phyloP scores from a whole-genome alignment of 2,329 filamentous ascomycete species.

The Trichocomaceae sp. region DNA sequence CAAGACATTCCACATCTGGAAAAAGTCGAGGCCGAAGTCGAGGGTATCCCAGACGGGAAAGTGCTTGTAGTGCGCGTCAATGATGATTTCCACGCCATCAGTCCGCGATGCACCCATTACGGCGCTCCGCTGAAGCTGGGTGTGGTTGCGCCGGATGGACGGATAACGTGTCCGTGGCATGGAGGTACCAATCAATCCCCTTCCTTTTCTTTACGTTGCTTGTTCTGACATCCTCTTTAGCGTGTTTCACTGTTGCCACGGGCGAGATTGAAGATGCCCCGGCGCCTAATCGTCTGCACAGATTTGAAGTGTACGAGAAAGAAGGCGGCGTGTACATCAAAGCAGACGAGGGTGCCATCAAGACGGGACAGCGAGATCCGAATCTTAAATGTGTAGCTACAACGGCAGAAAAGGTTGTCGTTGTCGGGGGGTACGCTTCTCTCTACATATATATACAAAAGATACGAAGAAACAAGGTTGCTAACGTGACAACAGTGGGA shows the following conservation, averaged over 20 bases:
- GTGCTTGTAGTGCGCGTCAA: constrained; percentile 76
- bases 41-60: constrained; percentile 79
- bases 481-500: constrained; percentile 51
- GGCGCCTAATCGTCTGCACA: constrained; percentile 75
- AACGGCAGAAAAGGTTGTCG: constrained; percentile 56
- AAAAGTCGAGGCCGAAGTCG: constrained; percentile 84
- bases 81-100: constrained; percentile 70
- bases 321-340: constrained; percentile 79
- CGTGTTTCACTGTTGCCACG: constrained; percentile 83
- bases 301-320: constrained; percentile 74
- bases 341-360: constrained; percentile 71
- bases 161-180: constrained; percentile 93
- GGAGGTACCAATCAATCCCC: constrained; percentile 57
- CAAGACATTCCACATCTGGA: constrained; percentile 65
- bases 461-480: neutral
- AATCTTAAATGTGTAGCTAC: constrained; percentile 63
- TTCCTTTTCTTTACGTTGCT: neutral
- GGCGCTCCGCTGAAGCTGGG: constrained; percentile 84
- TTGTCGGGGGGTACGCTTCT: constrained; percentile 64
- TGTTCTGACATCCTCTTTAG: constrained; percentile 42
- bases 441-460: neutral
- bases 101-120: constrained; percentile 82
- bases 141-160: constrained; percentile 71
- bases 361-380: constrained; percentile 64
- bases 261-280: constrained; percentile 95